These are phyloP conservation scores for Lecanicillium sp. DNA, from an alignment of 2,329 filamentous ascomycete species.

Conservation along the genomic window DNA sequence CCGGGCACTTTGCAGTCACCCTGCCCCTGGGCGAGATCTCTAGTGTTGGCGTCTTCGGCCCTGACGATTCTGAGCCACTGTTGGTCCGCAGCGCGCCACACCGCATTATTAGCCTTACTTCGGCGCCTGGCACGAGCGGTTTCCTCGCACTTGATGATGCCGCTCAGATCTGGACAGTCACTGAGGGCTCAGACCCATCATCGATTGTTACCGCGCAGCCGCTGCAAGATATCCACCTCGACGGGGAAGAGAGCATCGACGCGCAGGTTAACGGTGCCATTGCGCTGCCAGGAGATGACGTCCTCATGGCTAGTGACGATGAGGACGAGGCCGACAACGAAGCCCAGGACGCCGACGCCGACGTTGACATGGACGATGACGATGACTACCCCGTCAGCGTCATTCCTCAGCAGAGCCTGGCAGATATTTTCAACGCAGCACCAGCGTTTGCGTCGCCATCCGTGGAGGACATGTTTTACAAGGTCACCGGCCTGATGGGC, in stretches of 20 bases:
- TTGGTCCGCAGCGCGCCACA: conserved; percentile 49
- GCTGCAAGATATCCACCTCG: conserved; percentile 45
- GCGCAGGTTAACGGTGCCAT: conserved; percentile 16
- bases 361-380: conserved; percentile 36
- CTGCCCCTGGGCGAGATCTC: conserved; percentile 40
- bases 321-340: conserved; percentile 28
- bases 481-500: conserved; percentile 55
- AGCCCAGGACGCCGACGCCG: conserved; percentile 25
- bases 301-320: conserved; percentile 34
- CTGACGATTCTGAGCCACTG: conserved; percentile 50
- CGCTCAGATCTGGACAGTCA: conserved; percentile 60
- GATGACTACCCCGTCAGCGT: conserved; percentile 50
- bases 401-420: conserved; percentile 59
- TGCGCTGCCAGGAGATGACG: conserved; percentile 26
- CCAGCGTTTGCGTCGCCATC: conserved; percentile 63
- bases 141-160: conserved; percentile 71
- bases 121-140: conserved; percentile 56
- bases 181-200: conserved; percentile 50
- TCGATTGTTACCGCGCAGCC: conserved; percentile 46
- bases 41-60: conserved; percentile 59
- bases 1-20: conserved; percentile 59
- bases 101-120: conserved; percentile 58
- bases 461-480: conserved; percentile 69
- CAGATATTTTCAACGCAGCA: conserved; percentile 62
- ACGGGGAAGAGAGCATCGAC: conserved; percentile 19